Evolutionary conservation across 2,329 filamentous ascomycete species (phyloP).

Genomic region (Clarireedia hainanense): DNA sequence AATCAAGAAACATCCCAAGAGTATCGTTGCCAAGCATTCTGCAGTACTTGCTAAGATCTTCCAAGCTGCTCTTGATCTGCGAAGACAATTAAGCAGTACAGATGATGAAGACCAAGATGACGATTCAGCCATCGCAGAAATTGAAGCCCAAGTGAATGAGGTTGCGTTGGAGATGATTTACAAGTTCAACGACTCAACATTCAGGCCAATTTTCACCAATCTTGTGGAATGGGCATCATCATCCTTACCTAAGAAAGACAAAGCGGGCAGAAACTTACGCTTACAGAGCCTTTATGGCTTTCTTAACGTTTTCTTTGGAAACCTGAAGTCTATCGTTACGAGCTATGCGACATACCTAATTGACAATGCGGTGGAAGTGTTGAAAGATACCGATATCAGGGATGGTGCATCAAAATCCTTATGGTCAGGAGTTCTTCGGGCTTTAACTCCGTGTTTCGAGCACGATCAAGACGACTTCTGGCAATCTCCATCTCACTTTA

Average conservation of each 20-base stretch:
- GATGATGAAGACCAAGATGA: conserved; percentile 33
- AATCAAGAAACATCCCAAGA: conserved; percentile 72
- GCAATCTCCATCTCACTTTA: conserved; percentile 85
- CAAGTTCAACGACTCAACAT: conserved; percentile 90
- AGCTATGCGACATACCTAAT: conserved; percentile 81
- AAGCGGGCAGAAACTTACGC: conserved; percentile 49
- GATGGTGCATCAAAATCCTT: conserved; percentile 49
- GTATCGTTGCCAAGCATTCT: conserved; percentile 68
- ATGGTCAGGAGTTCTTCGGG: conserved; percentile 61
- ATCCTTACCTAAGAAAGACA: conserved; percentile 54
- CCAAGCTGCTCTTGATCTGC: conserved; percentile 54
- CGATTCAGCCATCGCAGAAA: conserved; percentile 42
- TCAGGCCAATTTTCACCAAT: conserved; percentile 82
- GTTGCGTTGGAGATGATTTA: conserved; percentile 84
- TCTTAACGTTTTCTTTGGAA: conserved; percentile 69
- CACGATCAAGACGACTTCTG: conserved; percentile 95
- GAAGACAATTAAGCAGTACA: conserved; percentile 45
- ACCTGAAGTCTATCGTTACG: conserved; percentile 88
- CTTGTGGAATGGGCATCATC: conserved; percentile 74
- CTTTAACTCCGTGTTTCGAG: conserved; percentile 69
- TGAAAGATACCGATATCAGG: conserved; percentile 39
- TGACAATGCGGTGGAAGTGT: conserved; percentile 61
- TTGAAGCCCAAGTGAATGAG: conserved; percentile 61
- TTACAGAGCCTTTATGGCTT: conserved; percentile 77
- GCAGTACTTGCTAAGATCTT: conserved; percentile 59